These are phyloP conservation scores for Populus simonii DNA, from an alignment of 345 rosid species.

Conservation along the genomic window DNA sequence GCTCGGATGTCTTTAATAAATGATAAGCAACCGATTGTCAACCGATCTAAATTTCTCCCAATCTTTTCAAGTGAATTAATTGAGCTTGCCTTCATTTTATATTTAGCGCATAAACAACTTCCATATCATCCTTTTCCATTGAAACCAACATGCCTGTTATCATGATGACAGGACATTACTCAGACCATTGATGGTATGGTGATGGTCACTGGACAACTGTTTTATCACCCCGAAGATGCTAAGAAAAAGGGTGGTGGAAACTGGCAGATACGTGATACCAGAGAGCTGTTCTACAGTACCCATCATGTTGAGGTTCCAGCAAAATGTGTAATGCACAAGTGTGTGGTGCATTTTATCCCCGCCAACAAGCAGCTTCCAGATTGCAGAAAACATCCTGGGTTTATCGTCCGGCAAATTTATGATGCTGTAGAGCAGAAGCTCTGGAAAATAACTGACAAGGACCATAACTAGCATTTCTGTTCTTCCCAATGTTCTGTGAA, in stretches of 20 bases:
- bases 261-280: slow-evolving; percentile 76
- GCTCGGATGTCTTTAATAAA: background rate
- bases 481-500: slow-evolving; percentile 16
- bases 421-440: slow-evolving; percentile 58
- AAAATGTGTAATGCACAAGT: slow-evolving; percentile 93
- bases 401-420: slow-evolving; percentile 78
- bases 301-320: slow-evolving; percentile 93
- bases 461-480: slow-evolving; percentile 32
- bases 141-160: slow-evolving; percentile 8
- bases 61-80: background rate
- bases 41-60: background rate
- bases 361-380: slow-evolving; percentile 72
- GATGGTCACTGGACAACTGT: slow-evolving; percentile 95
- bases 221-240: slow-evolving; percentile 96
- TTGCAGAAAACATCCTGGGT: slow-evolving; percentile 78
- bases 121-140: background rate
- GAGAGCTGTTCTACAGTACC: slow-evolving; percentile 89
- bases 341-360: slow-evolving; percentile 90
- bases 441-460: slow-evolving; percentile 69
- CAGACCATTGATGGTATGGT: slow-evolving; percentile 53
- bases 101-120: background rate
- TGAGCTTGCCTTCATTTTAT: background rate
- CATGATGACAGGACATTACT: slow-evolving; percentile 64
- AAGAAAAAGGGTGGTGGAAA: slow-evolving; percentile 86
- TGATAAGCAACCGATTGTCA: background rate